Evolutionary conservation across 371 early-diverging fungal species (phyloP).

Genomic region (Circinella minor): DNA sequence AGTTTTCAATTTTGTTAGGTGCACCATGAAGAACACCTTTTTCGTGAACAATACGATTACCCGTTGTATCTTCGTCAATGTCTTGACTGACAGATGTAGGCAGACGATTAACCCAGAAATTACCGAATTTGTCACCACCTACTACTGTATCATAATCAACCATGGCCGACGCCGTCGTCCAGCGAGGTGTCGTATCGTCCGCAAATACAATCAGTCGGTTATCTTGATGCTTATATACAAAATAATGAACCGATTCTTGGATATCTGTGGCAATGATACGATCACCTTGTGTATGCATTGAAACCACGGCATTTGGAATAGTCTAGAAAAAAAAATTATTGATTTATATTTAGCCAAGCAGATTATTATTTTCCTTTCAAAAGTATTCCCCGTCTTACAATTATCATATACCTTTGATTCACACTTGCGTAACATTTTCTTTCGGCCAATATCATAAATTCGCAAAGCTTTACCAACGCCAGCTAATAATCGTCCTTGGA

Average conservation of each 20-base stretch:
- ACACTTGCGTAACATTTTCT: conserved; percentile 90
- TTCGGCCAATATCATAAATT: conserved; percentile 93
- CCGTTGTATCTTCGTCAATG: conserved; percentile 89
- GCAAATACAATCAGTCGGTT: conserved; percentile 89
- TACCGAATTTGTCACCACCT: conserved; percentile 97
- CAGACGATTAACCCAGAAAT: conserved; percentile 81
- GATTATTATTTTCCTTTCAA: too few species aligned
- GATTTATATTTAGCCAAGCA: too few species aligned
- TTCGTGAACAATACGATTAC: conserved; percentile 78
- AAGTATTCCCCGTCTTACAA: too few species aligned
- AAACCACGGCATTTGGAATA: conserved; percentile 78
- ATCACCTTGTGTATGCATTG: conserved; percentile 83
- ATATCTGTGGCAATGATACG: conserved; percentile 87
- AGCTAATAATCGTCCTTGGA: conserved; percentile 90
- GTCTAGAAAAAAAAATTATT: conserved; percentile 23
- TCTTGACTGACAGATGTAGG: conserved; percentile 68
- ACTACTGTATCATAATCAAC: conserved; percentile 94
- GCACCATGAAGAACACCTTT: conserved; percentile 85
- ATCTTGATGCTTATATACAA: conserved; percentile 71
- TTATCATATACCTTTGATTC: conserved; percentile 66
- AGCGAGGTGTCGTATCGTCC: conserved; percentile 93
- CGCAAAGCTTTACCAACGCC: conserved; percentile 88
- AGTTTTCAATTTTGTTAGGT: conserved; percentile 74
- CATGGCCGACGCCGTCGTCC: conserved; percentile 79
- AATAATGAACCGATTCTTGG: conserved; percentile 88